These are phyloP conservation scores for Orbilia oligospora DNA, from an alignment of 2,329 filamentous ascomycete genomes.

Conservation along the genomic window DNA sequence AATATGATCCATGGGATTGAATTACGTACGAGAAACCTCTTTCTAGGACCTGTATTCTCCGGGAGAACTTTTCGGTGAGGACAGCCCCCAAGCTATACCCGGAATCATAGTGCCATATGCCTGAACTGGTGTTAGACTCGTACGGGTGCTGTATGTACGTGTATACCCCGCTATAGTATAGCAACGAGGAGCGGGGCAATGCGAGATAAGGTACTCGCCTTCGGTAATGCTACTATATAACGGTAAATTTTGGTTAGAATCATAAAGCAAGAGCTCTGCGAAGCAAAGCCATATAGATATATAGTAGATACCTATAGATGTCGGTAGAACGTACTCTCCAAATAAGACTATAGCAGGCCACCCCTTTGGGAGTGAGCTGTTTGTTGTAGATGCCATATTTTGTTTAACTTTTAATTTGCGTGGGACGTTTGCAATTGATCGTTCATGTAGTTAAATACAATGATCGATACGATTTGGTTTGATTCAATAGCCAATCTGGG, in stretches of 20 bases:
- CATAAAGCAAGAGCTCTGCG: not conserved
- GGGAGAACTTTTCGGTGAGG: constrained; percentile 67
- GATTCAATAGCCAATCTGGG: not conserved
- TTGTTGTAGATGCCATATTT: not conserved
- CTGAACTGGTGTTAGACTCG: constrained; percentile 25
- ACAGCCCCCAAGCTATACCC: constrained; percentile 57
- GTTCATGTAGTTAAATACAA: too few relatives aligned
- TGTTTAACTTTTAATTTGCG: too few relatives aligned
- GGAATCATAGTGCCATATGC: constrained; percentile 46
- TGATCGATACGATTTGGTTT: not conserved
- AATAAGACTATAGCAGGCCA: constrained; percentile 52
- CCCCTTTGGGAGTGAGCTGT: constrained; percentile 28
- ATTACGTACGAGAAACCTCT: constrained; percentile 77
- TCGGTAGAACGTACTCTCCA: constrained; percentile 48
- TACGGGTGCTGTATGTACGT: constrained; percentile 2
- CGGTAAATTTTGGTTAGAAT: constrained; percentile 27
- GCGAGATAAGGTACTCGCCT: constrained; percentile 38
- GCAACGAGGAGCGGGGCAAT: constrained; percentile 3
- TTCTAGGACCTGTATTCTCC: constrained; percentile 88
- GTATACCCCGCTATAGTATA: constrained; percentile 14
- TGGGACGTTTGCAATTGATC: constrained; percentile 1
- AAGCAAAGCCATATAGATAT: too few relatives aligned
- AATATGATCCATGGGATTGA: constrained; percentile 6
- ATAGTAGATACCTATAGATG: too few relatives aligned
- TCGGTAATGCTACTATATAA: constrained; percentile 57